Evolutionary conservation across 176 grass and related monocot genomes (phyloP).

Genomic region (Carex parvula): DNA sequence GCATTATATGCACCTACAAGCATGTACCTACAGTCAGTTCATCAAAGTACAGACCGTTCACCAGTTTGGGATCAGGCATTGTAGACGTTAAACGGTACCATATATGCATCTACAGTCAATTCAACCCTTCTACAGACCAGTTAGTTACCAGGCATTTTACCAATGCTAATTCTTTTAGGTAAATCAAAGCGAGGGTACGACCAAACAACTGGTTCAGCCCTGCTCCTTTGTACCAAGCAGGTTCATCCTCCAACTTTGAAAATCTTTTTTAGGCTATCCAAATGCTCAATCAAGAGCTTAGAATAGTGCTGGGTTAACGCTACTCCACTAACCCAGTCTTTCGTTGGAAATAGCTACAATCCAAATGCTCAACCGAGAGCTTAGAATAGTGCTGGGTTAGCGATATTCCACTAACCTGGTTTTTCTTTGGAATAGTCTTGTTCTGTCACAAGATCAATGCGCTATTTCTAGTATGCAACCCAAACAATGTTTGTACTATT

Average conservation of each 20-base stretch:
- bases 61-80: not conserved
- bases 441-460: not conserved
- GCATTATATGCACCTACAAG: not conserved
- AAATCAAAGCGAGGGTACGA: not conserved
- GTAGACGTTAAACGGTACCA: not conserved
- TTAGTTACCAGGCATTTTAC: not conserved
- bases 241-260: not conserved
- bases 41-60: not conserved
- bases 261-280: not conserved
- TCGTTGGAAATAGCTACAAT: not conserved
- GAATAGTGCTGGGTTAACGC: not conserved
- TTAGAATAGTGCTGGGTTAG: not conserved
- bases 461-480: not conserved
- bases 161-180: not conserved
- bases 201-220: conserved; percentile 1
- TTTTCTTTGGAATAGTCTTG: not conserved
- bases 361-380: not conserved
- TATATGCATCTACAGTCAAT: not conserved
- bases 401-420: not conserved
- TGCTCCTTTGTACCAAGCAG: not conserved
- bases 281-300: not conserved
- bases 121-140: not conserved
- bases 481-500: conserved; percentile 5
- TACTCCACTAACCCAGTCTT: not conserved
- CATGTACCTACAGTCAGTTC: not conserved